phyloP scores from a whole-genome alignment of 2,329 filamentous ascomycete species.

The Orbilia oligospora region DNA sequence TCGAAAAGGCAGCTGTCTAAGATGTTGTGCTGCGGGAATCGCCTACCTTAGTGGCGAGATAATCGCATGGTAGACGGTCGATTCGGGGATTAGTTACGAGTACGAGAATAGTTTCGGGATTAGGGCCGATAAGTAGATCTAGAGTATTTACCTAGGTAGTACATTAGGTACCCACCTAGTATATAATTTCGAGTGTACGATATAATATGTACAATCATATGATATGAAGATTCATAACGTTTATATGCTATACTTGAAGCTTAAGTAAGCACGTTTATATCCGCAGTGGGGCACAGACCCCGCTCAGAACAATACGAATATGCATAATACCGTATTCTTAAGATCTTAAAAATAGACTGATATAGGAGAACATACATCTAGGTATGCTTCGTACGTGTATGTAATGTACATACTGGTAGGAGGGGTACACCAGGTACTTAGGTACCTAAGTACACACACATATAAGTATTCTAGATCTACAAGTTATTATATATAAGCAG shows the following conservation, averaged over 20 bases:
- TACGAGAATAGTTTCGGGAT: too few relatives aligned
- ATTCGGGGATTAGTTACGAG: not conserved
- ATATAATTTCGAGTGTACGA: not conserved
- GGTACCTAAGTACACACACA: not conserved
- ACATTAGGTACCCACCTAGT: too few relatives aligned
- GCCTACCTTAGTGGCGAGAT: slow-evolving; percentile 17
- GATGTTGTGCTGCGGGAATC: slow-evolving; percentile 6
- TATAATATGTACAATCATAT: not conserved
- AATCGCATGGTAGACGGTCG: not conserved
- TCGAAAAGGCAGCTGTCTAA: slow-evolving; percentile 21
- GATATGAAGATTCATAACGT: not conserved
- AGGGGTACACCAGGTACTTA: not conserved
- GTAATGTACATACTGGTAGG: not conserved
- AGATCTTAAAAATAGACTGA: slow-evolving; percentile 8
- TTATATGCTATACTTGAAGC: not conserved
- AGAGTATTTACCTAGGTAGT: too few relatives aligned
- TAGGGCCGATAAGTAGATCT: too few relatives aligned
- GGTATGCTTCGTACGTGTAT: too few relatives aligned
- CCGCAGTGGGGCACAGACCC: not conserved
- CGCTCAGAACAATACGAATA: not conserved
- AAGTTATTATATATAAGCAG: slow-evolving; percentile 9
- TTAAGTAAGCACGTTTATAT: slow-evolving; percentile 2
- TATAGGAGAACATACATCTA: not conserved
- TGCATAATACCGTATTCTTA: slow-evolving; percentile 11
- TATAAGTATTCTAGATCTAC: not conserved